A percentile compares a stretch with the other conserved stretches of the same genome.
Evolutionary conservation across 2,329 filamentous ascomycete species (phyloP).

Genomic region (Colletotrichum melonis): DNA sequence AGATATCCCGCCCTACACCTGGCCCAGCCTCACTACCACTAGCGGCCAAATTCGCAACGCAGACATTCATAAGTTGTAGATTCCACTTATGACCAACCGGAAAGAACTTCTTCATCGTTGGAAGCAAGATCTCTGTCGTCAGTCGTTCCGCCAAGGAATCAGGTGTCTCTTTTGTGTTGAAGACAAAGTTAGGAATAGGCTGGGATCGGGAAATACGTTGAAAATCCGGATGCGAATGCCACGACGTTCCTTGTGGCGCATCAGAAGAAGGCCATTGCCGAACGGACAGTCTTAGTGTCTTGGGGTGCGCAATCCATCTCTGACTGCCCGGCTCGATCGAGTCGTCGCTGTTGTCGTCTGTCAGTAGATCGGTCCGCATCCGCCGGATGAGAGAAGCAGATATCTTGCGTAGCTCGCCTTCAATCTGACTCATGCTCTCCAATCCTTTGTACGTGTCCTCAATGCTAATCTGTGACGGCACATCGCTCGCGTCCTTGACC

Average conservation of each 20-base stretch:
- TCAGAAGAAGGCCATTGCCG: conserved; percentile 64
- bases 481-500: conserved; percentile 75
- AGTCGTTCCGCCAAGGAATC: conserved; percentile 75
- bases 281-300: conserved; percentile 83
- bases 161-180: conserved; percentile 68
- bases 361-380: conserved; percentile 82
- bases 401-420: conserved; percentile 75
- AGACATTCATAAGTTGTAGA: conserved; percentile 85
- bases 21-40: conserved; percentile 61
- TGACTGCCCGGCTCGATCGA: conserved; percentile 45
- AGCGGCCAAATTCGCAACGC: conserved; percentile 84
- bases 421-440: conserved; percentile 71
- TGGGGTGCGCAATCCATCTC: conserved; percentile 83
- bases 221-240: conserved; percentile 66
- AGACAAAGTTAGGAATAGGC: conserved; percentile 79
- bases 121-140: conserved; percentile 74
- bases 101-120: conserved; percentile 81
- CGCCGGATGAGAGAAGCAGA: conserved; percentile 78
- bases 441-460: conserved; percentile 89
- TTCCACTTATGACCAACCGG: conserved; percentile 78
- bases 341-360: conserved; percentile 51
- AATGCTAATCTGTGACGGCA: conserved; percentile 92
- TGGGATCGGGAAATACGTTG: conserved; percentile 81
- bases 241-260: conserved; percentile 56
- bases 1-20: conserved; percentile 79